phyloP scores from a whole-genome alignment of 768 basidiomycete genomes.

The Lyophyllum semitale region DNA sequence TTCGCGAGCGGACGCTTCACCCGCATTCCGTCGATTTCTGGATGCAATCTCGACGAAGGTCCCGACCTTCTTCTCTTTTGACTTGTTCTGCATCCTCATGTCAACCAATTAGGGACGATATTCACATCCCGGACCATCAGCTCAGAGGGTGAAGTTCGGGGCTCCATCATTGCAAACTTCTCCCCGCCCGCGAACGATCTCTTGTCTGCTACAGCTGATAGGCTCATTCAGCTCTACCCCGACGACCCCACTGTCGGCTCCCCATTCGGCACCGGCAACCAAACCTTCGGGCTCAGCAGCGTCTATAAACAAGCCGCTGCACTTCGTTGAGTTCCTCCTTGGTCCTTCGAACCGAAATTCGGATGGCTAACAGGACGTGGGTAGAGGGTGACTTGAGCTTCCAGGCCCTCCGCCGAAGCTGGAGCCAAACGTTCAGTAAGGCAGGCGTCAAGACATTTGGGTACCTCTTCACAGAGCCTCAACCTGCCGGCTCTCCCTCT shows the following conservation, averaged over 20 bases:
- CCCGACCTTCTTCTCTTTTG: neutral
- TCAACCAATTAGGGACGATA: constrained; percentile 27
- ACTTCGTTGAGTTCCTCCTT: constrained; percentile 18
- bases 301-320: constrained; percentile 41
- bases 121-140: constrained; percentile 24
- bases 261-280: constrained; percentile 44
- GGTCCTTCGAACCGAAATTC: neutral
- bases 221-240: constrained; percentile 41
- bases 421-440: constrained; percentile 33
- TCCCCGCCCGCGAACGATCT: constrained; percentile 22
- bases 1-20: constrained; percentile 34
- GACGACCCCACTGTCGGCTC: constrained; percentile 42
- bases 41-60: constrained; percentile 50
- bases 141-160: constrained; percentile 24
- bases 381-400: constrained; percentile 37
- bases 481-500: constrained; percentile 11
- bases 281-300: constrained; percentile 43
- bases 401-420: constrained; percentile 33
- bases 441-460: constrained; percentile 34
- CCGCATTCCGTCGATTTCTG: constrained; percentile 44
- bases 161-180: constrained; percentile 21
- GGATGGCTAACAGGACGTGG: neutral
- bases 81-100: neutral
- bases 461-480: constrained; percentile 41
- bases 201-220: constrained; percentile 19